Evolutionary conservation across 768 basidiomycete species (phyloP).

Genomic region (Naganishia vishniacii): DNA sequence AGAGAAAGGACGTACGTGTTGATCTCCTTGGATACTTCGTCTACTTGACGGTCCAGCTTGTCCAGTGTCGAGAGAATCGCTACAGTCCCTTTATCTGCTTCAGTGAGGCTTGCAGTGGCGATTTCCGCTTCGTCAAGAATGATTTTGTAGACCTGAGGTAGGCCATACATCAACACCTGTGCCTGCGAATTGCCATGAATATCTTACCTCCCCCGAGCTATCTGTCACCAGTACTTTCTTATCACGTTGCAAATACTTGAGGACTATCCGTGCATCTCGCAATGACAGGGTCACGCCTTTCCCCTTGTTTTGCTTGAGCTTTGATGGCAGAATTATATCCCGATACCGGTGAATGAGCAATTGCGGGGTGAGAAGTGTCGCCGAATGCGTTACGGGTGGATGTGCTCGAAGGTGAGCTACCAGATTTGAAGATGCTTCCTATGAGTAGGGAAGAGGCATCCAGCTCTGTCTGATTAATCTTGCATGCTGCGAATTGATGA

Average conservation of each 20-base stretch:
- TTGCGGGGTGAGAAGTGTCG: constrained; percentile 30
- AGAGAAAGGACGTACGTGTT: constrained; percentile 57
- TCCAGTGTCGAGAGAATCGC: constrained; percentile 68
- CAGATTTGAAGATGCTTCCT: constrained; percentile 40
- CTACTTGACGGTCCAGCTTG: constrained; percentile 65
- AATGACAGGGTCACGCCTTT: constrained; percentile 50
- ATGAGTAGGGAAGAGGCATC: neutral
- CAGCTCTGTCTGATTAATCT: neutral
- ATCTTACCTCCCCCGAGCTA: constrained; percentile 55
- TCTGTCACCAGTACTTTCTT: constrained; percentile 60
- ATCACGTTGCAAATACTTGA: constrained; percentile 77
- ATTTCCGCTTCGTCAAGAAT: constrained; percentile 51
- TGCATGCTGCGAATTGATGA: no score
- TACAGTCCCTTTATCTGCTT: constrained; percentile 75
- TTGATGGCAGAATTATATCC: constrained; percentile 31
- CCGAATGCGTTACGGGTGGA: constrained; percentile 37
- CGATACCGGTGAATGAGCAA: constrained; percentile 33
- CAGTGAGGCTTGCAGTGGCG: constrained; percentile 56
- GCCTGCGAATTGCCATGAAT: neutral
- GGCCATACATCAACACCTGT: neutral
- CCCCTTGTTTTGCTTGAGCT: constrained; percentile 22
- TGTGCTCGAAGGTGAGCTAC: constrained; percentile 29
- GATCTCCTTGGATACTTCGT: constrained; percentile 64
- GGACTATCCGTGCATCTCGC: constrained; percentile 62
- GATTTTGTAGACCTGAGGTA: constrained; percentile 77